Percentiles rank a stretch among this genome's conserved stretches.
These are phyloP conservation scores for Eucalyptus camaldulensis DNA, from an alignment of 345 rosid species.

Conservation along the genomic window DNA sequence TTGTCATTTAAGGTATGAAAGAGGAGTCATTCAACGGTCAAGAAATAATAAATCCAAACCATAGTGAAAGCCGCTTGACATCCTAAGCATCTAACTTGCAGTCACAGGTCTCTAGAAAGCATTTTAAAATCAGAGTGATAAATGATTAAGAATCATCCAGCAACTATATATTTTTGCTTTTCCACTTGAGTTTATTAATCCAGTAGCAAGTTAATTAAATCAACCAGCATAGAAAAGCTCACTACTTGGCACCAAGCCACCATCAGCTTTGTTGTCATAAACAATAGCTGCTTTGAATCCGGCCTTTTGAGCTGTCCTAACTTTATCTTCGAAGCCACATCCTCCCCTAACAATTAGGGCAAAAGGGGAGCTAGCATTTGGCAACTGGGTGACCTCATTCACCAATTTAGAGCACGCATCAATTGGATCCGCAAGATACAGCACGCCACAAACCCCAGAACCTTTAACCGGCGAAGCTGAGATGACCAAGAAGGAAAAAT, in stretches of 20 bases:
- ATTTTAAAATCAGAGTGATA: background rate
- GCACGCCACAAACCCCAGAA: constrained; percentile 57
- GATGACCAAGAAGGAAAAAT: constrained; percentile 1
- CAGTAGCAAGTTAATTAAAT: background rate
- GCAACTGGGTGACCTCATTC: constrained; percentile 23
- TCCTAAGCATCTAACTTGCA: background rate
- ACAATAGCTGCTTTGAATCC: constrained; percentile 77
- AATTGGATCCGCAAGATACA: constrained; percentile 58
- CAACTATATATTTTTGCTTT: background rate
- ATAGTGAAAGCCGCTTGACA: background rate
- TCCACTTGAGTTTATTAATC: background rate
- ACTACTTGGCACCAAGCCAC: constrained; percentile 70
- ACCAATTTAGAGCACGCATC: constrained; percentile 63
- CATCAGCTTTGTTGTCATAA: constrained; percentile 50
- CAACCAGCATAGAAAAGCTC: background rate
- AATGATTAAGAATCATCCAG: background rate
- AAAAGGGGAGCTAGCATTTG: constrained; percentile 34
- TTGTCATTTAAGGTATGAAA: background rate
- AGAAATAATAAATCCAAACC: background rate
- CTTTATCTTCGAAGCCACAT: constrained; percentile 89
- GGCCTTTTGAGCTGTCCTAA: constrained; percentile 73
- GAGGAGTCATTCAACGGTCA: background rate
- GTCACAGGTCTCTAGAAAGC: background rate
- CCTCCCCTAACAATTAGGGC: constrained; percentile 73
- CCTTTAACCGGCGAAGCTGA: constrained; percentile 59